Evolutionary conservation across 2,329 filamentous ascomycete species (phyloP).

Genomic region (Xylariomycetidae sp.): DNA sequence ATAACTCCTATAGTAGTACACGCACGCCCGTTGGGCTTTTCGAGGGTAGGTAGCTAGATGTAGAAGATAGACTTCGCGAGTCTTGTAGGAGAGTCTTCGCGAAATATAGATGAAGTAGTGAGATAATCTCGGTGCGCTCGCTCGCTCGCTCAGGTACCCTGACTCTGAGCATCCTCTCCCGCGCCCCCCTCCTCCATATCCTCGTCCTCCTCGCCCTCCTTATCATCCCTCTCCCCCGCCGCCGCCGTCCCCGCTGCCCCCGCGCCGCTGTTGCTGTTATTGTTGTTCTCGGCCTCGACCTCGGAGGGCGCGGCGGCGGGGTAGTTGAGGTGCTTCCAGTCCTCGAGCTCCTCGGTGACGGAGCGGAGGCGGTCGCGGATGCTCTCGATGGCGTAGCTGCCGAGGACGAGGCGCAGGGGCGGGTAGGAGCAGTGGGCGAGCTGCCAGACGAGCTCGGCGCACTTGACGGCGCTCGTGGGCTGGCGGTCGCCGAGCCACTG

Average conservation of each 20-base stretch:
- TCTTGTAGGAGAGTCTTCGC: too few species aligned
- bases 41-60: too few species aligned
- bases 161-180: not conserved
- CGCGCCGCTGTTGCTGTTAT: conserved; percentile 25
- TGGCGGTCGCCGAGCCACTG: conserved; percentile 93
- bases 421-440: conserved; percentile 93
- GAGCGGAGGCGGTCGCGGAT: conserved; percentile 84
- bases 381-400: conserved; percentile 93
- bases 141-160: too few species aligned
- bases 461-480: conserved; percentile 88
- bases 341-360: conserved; percentile 91
- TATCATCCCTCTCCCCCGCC: conserved; percentile 1
- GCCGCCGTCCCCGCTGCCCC: conserved; percentile 8
- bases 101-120: too few species aligned
- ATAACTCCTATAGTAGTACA: too few species aligned
- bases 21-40: too few species aligned
- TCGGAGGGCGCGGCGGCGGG: conserved; percentile 35
- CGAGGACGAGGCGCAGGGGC: conserved; percentile 78
- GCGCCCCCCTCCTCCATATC: not conserved
- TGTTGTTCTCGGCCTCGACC: conserved; percentile 24
- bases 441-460: conserved; percentile 91
- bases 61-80: too few species aligned
- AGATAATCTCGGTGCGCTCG: too few species aligned
- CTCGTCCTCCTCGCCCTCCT: not conserved
- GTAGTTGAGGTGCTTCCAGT: conserved; percentile 86